Percentiles rank a stretch among this genome's conserved stretches.
These are phyloP conservation scores for Pseudohalonectria lignicola DNA, from an alignment of 2,329 filamentous ascomycete species.

Conservation along the genomic window DNA sequence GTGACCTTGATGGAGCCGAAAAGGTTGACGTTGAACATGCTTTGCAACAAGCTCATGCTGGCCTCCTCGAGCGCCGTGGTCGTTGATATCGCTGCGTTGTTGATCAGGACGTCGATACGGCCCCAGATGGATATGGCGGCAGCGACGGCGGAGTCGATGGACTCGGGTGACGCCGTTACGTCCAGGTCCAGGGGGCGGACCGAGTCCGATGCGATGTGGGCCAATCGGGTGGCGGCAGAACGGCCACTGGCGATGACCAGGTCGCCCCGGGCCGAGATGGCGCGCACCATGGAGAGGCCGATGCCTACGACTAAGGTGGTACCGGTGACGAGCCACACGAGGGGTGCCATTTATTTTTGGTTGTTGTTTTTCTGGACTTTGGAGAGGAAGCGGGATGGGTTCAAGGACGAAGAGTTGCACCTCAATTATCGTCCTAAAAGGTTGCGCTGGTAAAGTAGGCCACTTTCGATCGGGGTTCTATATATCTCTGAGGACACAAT, in stretches of 20 bases:
- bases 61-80: conserved; percentile 7
- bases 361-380: background rate
- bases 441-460: too few species aligned
- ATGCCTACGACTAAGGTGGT: conserved; percentile 10
- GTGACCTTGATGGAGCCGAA: conserved; percentile 10
- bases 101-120: conserved; percentile 11
- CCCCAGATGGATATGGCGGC: conserved; percentile 8
- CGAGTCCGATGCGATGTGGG: background rate
- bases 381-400: too few species aligned
- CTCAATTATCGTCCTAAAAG: too few species aligned
- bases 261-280: conserved; percentile 8
- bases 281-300: conserved; percentile 6
- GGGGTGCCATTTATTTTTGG: background rate
- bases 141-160: conserved; percentile 5
- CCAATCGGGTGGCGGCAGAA: conserved; percentile 3
- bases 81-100: conserved; percentile 10
- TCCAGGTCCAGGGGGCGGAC: conserved; percentile 8
- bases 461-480: too few species aligned
- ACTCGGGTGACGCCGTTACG: conserved; percentile 5
- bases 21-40: conserved; percentile 9
- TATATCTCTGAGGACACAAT: too few species aligned
- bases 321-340: conserved; percentile 13
- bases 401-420: too few species aligned
- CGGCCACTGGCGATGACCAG: conserved; percentile 11
- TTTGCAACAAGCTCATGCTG: conserved; percentile 2